Base-by-base conservation (phyloP, 2,329 filamentous ascomycete species). In the Myotisia sp. region DNA sequence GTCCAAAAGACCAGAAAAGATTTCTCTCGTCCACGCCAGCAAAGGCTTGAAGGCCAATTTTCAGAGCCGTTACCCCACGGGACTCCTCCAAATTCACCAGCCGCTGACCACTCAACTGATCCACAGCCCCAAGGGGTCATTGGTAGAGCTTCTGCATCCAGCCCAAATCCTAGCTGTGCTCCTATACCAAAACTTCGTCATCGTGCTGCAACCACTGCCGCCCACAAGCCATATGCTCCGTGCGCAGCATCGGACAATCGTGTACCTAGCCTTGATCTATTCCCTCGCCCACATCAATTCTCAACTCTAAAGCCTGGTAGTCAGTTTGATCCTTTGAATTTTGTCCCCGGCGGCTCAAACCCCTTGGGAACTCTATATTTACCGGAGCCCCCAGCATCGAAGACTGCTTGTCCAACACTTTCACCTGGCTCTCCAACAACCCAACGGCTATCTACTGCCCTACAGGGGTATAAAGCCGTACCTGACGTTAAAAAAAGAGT, bases 231-330 rank as follows among this genome's bases (percentile, higher is more conserved):
- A n/a, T 14, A 8, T n/a, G 3, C 21, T 9, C 24, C 16, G 7
- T 14, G 14, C 7, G 16, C 26, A 17, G 12, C n/a, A n/a, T n/a
- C n/a, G n/a, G n/a, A n/a, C n/a, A 26, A 21, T 16, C 14, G 16
- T 12, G 21, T 12, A 26, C 13, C 29, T 26, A 20, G 28, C 13
- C 17, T 26, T 12, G 19, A 36, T 12, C 17, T 26, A 22, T 36
- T 41, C 16, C 39, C 39, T 17, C 39, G 35, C n/a, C 36, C 42
- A n/a, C 34, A 42, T 33, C 34, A 38, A n/a, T 45, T 45, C 22
- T 29, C 41, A 27, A 45, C 43, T 17, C 16, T 37, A 18, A 40
- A 33, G 18, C 36, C 24, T 20, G 36, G 29, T 23, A 23, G 26
- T 13, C 29, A 21, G 19, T 44, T 36, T 20, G 34, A 45, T 16